Conservation (phyloP, 2,329 filamentous ascomycete genomes). For the Hypoxylon rubiginosum region DNA sequence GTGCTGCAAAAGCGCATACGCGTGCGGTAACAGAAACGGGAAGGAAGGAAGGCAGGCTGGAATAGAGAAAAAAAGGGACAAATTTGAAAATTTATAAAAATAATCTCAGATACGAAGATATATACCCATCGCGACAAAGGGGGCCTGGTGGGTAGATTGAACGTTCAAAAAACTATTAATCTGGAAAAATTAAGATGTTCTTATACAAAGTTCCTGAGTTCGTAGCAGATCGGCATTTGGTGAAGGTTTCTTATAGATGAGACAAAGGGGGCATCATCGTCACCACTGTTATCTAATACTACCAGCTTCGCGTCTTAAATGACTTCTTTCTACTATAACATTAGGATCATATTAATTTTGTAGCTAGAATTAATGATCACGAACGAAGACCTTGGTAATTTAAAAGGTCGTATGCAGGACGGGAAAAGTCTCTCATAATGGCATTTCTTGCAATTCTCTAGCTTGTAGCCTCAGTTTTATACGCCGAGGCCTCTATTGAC, state of each 20-base stretch:
- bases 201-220: conserved; percentile 9
- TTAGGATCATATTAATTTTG: not conserved
- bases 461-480: not conserved
- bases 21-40: not conserved
- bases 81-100: conserved; percentile 10
- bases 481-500: conserved; percentile 43
- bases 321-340: no score
- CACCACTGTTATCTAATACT: not conserved
- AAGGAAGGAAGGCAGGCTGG: conserved; percentile 10
- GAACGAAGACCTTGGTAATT: not conserved
- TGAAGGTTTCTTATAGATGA: conserved; percentile 2
- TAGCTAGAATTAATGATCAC: conserved; percentile 5
- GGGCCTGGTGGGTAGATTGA: conserved; percentile 10
- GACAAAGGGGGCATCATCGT: no score
- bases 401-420: not conserved
- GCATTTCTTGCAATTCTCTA: conserved; percentile 41
- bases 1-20: not conserved
- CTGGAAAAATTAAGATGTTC: not conserved
- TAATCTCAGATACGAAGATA: no score
- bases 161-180: not conserved
- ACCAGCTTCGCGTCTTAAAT: no score
- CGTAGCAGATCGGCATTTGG: conserved; percentile 6
- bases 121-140: conserved; percentile 30
- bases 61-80: conserved; percentile 29
- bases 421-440: conserved; percentile 40